A percentile compares a stretch with the other conserved stretches of the same genome.
These are phyloP conservation scores for Hemisphaericaspora nanyangensis DNA, from an alignment of 805 yeast species.

Conservation along the genomic window DNA sequence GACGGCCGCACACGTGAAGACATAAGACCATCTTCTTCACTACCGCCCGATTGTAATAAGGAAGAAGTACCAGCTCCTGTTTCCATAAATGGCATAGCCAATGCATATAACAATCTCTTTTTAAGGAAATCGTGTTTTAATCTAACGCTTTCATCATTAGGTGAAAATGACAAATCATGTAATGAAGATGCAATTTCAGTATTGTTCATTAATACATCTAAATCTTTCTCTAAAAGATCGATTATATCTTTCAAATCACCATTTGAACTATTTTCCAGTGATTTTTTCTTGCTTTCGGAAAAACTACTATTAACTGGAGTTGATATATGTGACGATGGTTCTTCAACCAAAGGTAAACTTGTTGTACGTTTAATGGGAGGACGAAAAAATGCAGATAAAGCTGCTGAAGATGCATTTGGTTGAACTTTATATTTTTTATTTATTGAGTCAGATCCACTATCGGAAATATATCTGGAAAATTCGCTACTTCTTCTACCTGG, in stretches of 20 bases:
- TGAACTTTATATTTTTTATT: conserved; percentile 24
- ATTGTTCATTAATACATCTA: conserved; percentile 22
- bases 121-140: conserved; percentile 40
- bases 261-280: conserved; percentile 13
- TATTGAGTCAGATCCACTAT: not conserved
- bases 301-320: not conserved
- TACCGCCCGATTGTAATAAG: conserved; percentile 9
- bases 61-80: conserved; percentile 27
- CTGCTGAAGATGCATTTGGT: conserved; percentile 44
- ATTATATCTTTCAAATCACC: conserved; percentile 50
- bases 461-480: not conserved
- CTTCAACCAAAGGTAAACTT: conserved; percentile 26
- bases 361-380: conserved; percentile 34
- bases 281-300: not conserved
- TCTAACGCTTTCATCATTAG: conserved; percentile 15
- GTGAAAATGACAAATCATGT: conserved; percentile 51
- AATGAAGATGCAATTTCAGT: conserved; percentile 49
- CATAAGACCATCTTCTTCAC: conserved; percentile 4
- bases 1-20: conserved; percentile 19
- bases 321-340: not conserved
- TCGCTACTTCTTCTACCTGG: not conserved
- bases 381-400: conserved; percentile 43
- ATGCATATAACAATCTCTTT: conserved; percentile 52
- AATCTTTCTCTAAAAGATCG: conserved; percentile 40
- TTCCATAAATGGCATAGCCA: conserved; percentile 65